phyloP scores from a whole-genome alignment of 75 land plant genomes.

The Chamaecyparis obtusa region DNA sequence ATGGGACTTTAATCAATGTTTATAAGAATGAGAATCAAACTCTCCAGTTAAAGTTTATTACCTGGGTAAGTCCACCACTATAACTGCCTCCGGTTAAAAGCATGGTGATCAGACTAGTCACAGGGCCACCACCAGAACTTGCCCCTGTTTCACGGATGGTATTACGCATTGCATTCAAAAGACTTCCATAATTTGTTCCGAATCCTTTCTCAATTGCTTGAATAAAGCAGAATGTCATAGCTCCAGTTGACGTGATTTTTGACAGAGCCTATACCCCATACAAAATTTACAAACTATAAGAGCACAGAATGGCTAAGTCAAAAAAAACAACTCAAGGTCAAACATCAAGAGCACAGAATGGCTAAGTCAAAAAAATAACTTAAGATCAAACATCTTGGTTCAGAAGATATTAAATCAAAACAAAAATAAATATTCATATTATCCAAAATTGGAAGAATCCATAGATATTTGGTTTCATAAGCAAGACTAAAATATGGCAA shows the following conservation, averaged over 20 bases:
- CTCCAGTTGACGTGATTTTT: slow-evolving; percentile 84
- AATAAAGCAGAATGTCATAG: slow-evolving; percentile 93
- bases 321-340: slow-evolving; percentile 10
- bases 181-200: slow-evolving; percentile 74
- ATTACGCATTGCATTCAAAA: slow-evolving; percentile 73
- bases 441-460: not conserved
- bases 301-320: slow-evolving; percentile 1
- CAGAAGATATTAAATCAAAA: not conserved
- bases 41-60: slow-evolving; percentile 8
- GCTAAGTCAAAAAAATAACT: slow-evolving; percentile 12
- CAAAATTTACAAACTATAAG: not conserved
- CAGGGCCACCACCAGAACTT: slow-evolving; percentile 44
- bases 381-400: not conserved
- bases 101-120: slow-evolving; percentile 67
- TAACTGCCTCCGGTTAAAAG: slow-evolving; percentile 72
- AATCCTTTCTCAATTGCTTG: slow-evolving; percentile 92
- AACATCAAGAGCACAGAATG: slow-evolving; percentile 5
- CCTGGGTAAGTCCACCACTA: slow-evolving; percentile 67
- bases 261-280: slow-evolving; percentile 62
- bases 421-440: not conserved
- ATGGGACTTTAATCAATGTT: not conserved
- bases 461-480: not conserved
- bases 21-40: not conserved
- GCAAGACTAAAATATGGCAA: not conserved
- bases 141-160: slow-evolving; percentile 48